These are phyloP conservation scores for Tulasnella sp. DNA, from an alignment of 768 basidiomycete species.

Conservation along the genomic window DNA sequence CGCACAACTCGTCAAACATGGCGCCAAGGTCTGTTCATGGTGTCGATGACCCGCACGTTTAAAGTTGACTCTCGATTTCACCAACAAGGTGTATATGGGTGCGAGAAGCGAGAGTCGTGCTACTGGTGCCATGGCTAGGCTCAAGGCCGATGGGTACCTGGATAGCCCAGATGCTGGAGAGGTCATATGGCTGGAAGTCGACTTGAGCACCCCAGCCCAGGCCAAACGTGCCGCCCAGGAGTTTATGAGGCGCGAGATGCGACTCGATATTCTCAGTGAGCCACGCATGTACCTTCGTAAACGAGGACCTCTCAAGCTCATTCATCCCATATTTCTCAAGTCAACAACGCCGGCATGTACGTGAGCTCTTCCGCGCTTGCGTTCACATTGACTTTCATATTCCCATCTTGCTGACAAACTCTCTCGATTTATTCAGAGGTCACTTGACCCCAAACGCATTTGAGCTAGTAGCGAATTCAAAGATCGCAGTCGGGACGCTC, in stretches of 20 bases:
- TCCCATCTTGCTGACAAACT: background rate
- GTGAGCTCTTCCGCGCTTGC: conserved; percentile 37
- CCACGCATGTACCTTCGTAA: background rate
- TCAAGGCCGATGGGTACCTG: conserved; percentile 36
- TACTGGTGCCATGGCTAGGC: conserved; percentile 36
- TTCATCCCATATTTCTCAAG: too few species aligned
- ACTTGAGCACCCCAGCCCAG: conserved; percentile 39
- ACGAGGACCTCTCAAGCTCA: background rate
- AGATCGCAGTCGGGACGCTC: background rate
- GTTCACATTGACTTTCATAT: conserved; percentile 28
- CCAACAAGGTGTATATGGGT: conserved; percentile 45
- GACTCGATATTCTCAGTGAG: conserved; percentile 47
- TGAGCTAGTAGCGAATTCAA: background rate
- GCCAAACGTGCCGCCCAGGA: conserved; percentile 41
- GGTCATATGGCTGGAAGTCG: conserved; percentile 41
- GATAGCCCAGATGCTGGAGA: conserved; percentile 34
- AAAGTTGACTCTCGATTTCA: too few species aligned
- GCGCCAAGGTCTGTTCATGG: too few species aligned
- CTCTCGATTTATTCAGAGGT: background rate
- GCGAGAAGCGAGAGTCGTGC: conserved; percentile 41
- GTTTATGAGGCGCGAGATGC: conserved; percentile 39
- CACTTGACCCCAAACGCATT: background rate
- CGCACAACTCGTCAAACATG: conserved; percentile 18
- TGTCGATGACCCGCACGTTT: too few species aligned
- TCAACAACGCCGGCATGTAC: conserved; percentile 27